Conservation (phyloP, 1,139 yeast genomes). For the Blastobotrys capitulatus region DNA sequence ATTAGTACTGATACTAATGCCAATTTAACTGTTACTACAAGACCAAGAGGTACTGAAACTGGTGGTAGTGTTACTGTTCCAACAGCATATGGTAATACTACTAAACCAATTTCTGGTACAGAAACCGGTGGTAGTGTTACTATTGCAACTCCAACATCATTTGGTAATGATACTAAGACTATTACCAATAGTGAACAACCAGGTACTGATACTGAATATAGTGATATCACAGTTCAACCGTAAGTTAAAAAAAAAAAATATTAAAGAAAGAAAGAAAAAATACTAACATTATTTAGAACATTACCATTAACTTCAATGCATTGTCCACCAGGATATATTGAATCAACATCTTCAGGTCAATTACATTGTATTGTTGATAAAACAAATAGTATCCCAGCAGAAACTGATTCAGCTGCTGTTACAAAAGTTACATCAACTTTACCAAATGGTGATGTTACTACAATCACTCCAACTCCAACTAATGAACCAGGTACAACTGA, state of each 20-base stretch:
- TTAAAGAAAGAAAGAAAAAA: too few relatives aligned
- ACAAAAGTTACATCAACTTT: background rate
- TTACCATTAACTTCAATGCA: background rate
- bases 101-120: too few relatives aligned
- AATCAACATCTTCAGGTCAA: background rate
- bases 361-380: background rate
- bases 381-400: background rate
- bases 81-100: too few relatives aligned
- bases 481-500: background rate
- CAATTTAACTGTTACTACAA: background rate
- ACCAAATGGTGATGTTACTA: background rate
- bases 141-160: too few relatives aligned
- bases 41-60: background rate
- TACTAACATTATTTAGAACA: background rate
- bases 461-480: background rate
- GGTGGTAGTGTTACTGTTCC: background rate
- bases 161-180: too few relatives aligned
- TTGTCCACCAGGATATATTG: background rate
- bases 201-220: too few relatives aligned
- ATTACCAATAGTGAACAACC: too few relatives aligned
- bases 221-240: too few relatives aligned
- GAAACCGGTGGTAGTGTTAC: too few relatives aligned
- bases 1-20: background rate
- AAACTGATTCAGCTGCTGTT: too few relatives aligned
- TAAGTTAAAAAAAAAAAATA: too few relatives aligned